Base-by-base conservation (phyloP, 1,139 yeast species). In the Saccharomyces pastorianus region DNA sequence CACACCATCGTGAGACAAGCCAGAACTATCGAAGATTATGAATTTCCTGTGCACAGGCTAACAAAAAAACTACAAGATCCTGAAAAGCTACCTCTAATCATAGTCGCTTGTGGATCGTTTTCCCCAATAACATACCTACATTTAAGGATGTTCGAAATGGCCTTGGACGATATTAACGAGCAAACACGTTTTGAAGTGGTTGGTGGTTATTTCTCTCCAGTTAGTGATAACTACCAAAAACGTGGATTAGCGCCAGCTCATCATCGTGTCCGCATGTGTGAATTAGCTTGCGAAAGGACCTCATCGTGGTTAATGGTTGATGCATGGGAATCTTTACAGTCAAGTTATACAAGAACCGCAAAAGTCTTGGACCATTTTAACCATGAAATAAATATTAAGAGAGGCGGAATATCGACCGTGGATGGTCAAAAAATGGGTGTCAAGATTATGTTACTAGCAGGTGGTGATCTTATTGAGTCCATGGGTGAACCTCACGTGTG, bases 401-500 rank as follows among this genome's bases (percentile, higher is more conserved):
- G 96, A 55, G 91, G 95, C 17, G 99, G 99, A 6, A 82, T 91
- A 13, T 71, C 74, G 60, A 84, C 86, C 4, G 76, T 80, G 14
- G 75, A 80, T 48, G 96, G 96, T n/a, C 83, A 82, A 58, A 81
- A 82, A 57, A 77, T 89, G 59, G 96, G 96, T 17, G 96, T 88
- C 55, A 91, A 93, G 68, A 86, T 93, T 64, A 93, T 93, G 98
- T 77, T 93, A 56, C 76, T 93, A 46, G 99, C 99, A 0, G 99
- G 99, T 51, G 99, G 99, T 42, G 99, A 93, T 71, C 78, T 93
- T 64, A 93, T 93, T 55, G 99, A 93, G 71, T 85, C 95, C 51
- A 93, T 93, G 98, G 99, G 99, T n/a, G 99, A 93, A 70, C 98
- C 98, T 31, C 95, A 91, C 66, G 99, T 93, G 38, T 93, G 99